Base-by-base conservation (phyloP, 208 protist genomes). In the Leishmania gerbilli region DNA sequence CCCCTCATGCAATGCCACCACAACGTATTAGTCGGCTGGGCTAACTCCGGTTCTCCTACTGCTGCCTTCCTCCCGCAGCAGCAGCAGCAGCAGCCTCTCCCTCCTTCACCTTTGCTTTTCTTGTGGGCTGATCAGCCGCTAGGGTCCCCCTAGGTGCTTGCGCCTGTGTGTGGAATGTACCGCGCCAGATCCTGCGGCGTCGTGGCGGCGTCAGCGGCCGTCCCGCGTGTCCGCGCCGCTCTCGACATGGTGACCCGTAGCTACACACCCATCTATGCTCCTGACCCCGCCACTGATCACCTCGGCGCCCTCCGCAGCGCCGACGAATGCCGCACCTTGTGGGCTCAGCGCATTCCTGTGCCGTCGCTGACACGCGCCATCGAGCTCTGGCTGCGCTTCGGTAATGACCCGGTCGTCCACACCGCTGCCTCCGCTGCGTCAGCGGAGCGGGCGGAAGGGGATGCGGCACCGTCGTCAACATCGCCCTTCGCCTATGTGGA, bases 341-440 rank as follows among this genome's bases (percentile, higher is more conserved):
- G 94, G 92, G 71, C 72, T 21, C 64, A 84, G 37, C 62, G 76
- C 71, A 81, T 86, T 11, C 89, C 90, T 3, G 89, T 95, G 31
- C 81, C 88, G 40, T 82, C 81, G 51, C 71, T 94, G 4, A 27
- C 65, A 8, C 86, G 79, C 13, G 94, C 86, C 0, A 64, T 95
- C 13, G 84, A 87, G 69, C 76, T 88, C 74, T 96, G 92, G 93
- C 88, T 97, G 55, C 92, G 94, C n/a, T 95, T 95, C 71, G 92
- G 94, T 37, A 97, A 97, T 72, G 92, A 97, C 75, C 94, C 94
- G 4, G 92, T 97, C n/a, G 82, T 95, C 47, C 91, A 95, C 81
- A 91, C 89, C 21, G 76, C 83, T 11, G 40, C 89, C n/a, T 11
- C 15, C 24, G n/a, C 60, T 24, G n/a, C 53, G 19, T 58, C 81